These are phyloP conservation scores for Peterozyma xylosa DNA, from an alignment of 805 yeast genomes.

Conservation along the genomic window DNA sequence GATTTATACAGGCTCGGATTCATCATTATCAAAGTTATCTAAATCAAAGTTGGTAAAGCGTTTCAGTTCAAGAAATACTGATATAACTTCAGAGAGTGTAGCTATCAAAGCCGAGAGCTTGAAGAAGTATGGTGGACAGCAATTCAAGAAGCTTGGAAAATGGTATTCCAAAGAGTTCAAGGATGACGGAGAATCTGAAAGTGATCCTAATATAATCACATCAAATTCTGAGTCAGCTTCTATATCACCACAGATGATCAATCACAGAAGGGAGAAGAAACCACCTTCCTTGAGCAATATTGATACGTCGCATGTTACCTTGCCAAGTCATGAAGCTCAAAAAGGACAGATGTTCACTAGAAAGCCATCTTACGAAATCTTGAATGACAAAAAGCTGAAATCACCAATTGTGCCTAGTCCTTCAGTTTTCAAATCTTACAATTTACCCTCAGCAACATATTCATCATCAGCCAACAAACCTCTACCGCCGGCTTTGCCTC, in stretches of 20 bases:
- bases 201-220: background rate
- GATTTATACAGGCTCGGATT: conserved; percentile 15
- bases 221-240: conserved; percentile 3
- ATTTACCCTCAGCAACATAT: conserved; percentile 3
- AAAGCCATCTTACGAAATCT: conserved; percentile 5
- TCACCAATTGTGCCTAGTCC: background rate
- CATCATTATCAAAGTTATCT: conserved; percentile 24
- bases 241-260: conserved; percentile 61
- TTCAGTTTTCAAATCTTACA: conserved; percentile 10
- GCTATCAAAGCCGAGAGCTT: too few species aligned
- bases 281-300: background rate
- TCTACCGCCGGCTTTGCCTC: conserved; percentile 7
- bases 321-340: background rate
- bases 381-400: conserved; percentile 5
- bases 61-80: conserved; percentile 21
- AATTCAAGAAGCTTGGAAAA: conserved; percentile 50
- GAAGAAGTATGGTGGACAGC: too few species aligned
- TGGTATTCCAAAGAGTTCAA: conserved; percentile 55
- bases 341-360: background rate
- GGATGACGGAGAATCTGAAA: conserved; percentile 8
- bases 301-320: background rate
- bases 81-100: conserved; percentile 21
- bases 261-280: conserved; percentile 32
- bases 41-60: background rate
- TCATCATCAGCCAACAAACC: background rate